Evolutionary conservation across 345 rosid genomes (phyloP), one percentile per base, ranked within the genome.

Genomic region (Salix exigua): DNA sequence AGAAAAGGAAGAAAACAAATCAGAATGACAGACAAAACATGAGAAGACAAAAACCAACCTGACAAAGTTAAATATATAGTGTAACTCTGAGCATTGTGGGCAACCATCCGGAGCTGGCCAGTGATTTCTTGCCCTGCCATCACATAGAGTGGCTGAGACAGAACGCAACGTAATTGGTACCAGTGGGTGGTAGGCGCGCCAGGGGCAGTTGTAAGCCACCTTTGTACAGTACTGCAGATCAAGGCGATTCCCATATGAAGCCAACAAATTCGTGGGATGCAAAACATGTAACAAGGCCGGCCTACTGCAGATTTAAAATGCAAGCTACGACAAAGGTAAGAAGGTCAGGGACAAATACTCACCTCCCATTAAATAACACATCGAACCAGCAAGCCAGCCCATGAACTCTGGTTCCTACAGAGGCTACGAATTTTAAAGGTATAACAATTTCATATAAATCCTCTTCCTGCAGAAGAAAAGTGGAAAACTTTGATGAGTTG

Each of bases 371-470:
- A 67, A 96, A 96, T 72, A 96, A 82, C 66, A 96, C 97, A 58
- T 96, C 99, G 28, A 96, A 96, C 99, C 99, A 96, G 79, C 98
- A 96, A 68, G 99, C 99, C 84, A 96, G 84, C 26, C 99, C 99
- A 75, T 96, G 99, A 72, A 96, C 80, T 84, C 98, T 86, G 69
- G 99, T 87, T 71, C 99, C 97, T 44, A 91, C 88, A 55, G 97
- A 85, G 55, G 98, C 91, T 64, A 79, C 81, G 73, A 96, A 96
- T 84, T 88, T 96, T 77, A 96, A 80, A 1, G 99, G 99, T 79
- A 96, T 85, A 77, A 90, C 97, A 78, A 93, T 86, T 85, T 96
- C 98, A 75, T 93, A 96, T 33, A 96, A 78, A 11, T 91, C 89
- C 82, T 92, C 99, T 84, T 96, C 99, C 99, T 96, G 86, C 66